Evolutionary conservation across 306 rosid species (phyloP).

Genomic region (Aeschynomene evenia): DNA sequence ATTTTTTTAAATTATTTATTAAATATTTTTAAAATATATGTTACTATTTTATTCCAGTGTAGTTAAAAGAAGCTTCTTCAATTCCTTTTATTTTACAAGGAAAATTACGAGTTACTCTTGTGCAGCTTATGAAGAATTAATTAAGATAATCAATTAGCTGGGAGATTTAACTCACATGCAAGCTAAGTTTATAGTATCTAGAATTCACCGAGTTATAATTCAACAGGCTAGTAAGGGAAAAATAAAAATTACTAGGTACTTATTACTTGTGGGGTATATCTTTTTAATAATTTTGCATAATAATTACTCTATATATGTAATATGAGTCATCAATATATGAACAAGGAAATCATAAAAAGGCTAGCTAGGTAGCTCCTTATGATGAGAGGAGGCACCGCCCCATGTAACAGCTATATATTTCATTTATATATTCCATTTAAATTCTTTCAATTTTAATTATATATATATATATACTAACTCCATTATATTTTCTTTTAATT

Average conservation of each 20-base stretch:
- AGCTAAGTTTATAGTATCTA: background rate
- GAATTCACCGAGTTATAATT: background rate
- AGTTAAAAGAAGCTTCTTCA: background rate
- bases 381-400: slow-evolving; percentile 59
- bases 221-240: background rate
- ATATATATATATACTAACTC: slow-evolving; percentile 23
- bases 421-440: slow-evolving; percentile 11
- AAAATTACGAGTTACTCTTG: background rate
- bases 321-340: slow-evolving; percentile 33
- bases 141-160: background rate
- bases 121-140: background rate
- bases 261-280: slow-evolving; percentile 15
- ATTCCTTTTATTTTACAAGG: background rate
- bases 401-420: slow-evolving; percentile 21
- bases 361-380: slow-evolving; percentile 31
- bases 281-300: slow-evolving; percentile 19
- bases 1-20: too few relatives aligned
- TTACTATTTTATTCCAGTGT: too few relatives aligned
- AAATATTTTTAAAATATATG: too few relatives aligned
- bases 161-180: background rate
- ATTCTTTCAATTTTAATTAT: too few relatives aligned
- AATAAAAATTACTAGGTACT: slow-evolving; percentile 3
- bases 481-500: too few relatives aligned
- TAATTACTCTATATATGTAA: slow-evolving; percentile 9
- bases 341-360: slow-evolving; percentile 27